Base-by-base conservation (phyloP, 805 yeast genomes). In the Ogataea glucozyma region DNA sequence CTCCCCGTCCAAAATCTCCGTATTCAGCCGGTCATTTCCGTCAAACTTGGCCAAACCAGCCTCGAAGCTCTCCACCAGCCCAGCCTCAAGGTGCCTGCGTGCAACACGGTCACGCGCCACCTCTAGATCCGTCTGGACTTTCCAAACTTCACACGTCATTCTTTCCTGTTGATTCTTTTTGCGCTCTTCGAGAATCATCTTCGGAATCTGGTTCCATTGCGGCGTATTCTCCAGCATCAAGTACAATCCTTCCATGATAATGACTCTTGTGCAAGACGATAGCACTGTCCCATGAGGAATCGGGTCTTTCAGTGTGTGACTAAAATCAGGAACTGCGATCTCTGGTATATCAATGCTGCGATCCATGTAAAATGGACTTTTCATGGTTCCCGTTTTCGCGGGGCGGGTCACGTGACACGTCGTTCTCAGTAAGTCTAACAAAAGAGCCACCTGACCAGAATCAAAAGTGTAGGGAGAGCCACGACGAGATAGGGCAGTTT, bases 381-480 rank as follows among this genome's bases (percentile, higher is more conserved):
- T 31, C 6, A 17, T 10, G 9, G 21, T 16, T 18, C 31, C 32
- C 14, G 22, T 16, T 5, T 18, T 22, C 16, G 26, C 10, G 24
- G n/a, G n/a, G 10, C 13, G 31, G 7, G 24, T 14, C 47, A 55
- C 40, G 46, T 45, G 27, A 37, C 61, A 52, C 0, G 69, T 59
- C 8, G 42, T 39, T 18, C 54, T 51, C 20, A 77, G 51, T 8
- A 60, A 46, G 37, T 49, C 51, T 14, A 61, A 65, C 13, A 73
- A 54, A 4, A 47, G 57, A 1, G 67, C 72, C 12, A 75, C 68
- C 33, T 67, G 71, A 10, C 64, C 57, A 5, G 85, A 76, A 57
- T 90, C 90, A 65, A 90, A 91, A 0, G 97, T 89, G 52, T 72
- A 78, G 2, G 96, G 95, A 0, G 96, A 84, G 0, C 97, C 97